Evolutionary conservation across 139 green algal genomes (phyloP), one percentile per base, ranked within the genome.

Genomic region (Auxenochlorella pyrenoidosa): DNA sequence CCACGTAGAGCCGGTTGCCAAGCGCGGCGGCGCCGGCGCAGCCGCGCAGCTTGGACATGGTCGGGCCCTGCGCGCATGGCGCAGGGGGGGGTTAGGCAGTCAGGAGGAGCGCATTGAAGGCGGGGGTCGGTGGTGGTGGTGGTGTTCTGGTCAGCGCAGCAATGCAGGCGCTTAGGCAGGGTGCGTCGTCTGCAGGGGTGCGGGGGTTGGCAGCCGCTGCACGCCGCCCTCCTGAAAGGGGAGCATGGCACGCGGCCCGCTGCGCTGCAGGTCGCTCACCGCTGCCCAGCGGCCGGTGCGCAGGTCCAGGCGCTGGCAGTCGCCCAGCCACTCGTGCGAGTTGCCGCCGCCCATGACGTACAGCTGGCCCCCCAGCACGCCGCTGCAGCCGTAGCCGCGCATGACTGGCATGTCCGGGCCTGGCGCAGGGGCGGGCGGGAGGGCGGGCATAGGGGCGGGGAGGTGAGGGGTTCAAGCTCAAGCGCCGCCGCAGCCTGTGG

Each of bases 321-420:
- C 84, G 24, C 34, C 19, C 54, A 90, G 80, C 90, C 90, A 92
- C 43, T 81, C 72, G 43, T 16, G 60, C 26, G 73, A 83, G 36
- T 89, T 87, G 63, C 90, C 88, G 38, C 88, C 90, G 26, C 90
- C 88, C 82, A 90, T 80, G 36, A 90, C 79, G 36, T 88, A 90
- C n/a, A 93, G 73, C n/a, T 75, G 54, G 76, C 44, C 60, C 13
- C 79, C 82, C 13, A 93, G 73, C 66, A 85, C 70, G 0, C 59
- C 82, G 24, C 73, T 80, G 44, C 54, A 84, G 41, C 90, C 90
- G 47, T 93, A 91, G 38, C 90, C 90, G 10, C 85, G 83, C 47
- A 47, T 51, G 38, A 81, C 5, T 0, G 77, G 38, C 73, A 91
- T 84, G 24, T 75, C 72, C 0, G 83, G 83, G 54, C 83, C 83